phyloP scores from a whole-genome alignment of 768 basidiomycete genomes.

The Mycena pura region DNA sequence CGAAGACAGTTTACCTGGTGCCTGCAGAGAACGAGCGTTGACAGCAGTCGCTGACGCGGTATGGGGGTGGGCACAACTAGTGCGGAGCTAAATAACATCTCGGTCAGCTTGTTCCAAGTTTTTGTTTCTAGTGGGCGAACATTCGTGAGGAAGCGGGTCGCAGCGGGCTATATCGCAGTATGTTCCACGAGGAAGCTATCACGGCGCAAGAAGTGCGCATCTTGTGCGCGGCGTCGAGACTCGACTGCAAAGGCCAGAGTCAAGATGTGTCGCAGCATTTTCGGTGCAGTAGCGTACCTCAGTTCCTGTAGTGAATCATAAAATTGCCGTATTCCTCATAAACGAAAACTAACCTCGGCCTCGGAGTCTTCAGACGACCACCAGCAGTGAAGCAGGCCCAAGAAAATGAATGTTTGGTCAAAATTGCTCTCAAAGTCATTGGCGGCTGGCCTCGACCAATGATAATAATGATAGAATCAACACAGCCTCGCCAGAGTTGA shows the following conservation, averaged over 20 bases:
- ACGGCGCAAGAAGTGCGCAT: neutral
- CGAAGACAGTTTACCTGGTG: slow-evolving; percentile 4
- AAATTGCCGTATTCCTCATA: too few relatives aligned
- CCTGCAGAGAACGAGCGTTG: slow-evolving; percentile 8
- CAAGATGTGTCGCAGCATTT: too few relatives aligned
- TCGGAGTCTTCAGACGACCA: too few relatives aligned
- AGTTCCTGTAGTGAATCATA: too few relatives aligned
- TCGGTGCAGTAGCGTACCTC: too few relatives aligned
- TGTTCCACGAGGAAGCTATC: slow-evolving; percentile 1
- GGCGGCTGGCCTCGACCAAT: too few relatives aligned
- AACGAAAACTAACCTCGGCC: too few relatives aligned
- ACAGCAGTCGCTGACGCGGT: slow-evolving; percentile 17
- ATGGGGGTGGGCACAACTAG: slow-evolving; percentile 13
- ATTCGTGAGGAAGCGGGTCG: slow-evolving; percentile 1
- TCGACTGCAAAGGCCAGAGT: neutral
- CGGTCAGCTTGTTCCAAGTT: neutral
- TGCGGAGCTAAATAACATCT: slow-evolving; percentile 1
- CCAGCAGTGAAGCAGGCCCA: too few relatives aligned
- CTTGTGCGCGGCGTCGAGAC: neutral
- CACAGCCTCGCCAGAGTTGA: too few relatives aligned
- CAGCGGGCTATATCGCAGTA: slow-evolving; percentile 8
- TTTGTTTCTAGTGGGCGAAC: neutral
- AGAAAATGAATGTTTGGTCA: too few relatives aligned
- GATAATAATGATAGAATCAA: too few relatives aligned
- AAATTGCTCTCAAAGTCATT: too few relatives aligned